Percentiles rank a stretch among this genome's conserved stretches.
phyloP scores from a whole-genome alignment of 2,329 filamentous ascomycete genomes.

The Pseudomassariella vexata region DNA sequence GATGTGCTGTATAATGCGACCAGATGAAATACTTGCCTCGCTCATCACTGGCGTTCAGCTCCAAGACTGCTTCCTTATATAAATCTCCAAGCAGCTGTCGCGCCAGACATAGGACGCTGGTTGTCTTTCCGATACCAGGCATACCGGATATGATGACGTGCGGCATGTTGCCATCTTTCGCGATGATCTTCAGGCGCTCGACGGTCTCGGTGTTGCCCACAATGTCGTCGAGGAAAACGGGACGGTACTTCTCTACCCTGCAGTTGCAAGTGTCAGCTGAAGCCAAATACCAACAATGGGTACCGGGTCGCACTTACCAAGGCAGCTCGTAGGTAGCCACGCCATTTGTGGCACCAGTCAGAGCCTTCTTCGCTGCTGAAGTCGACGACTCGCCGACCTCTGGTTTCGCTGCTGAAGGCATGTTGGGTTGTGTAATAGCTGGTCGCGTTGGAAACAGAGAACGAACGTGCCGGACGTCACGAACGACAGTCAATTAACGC shows the following conservation, averaged over 20 bases:
- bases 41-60: conserved; percentile 95
- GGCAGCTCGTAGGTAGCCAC: conserved; percentile 66
- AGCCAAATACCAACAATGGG: too few species aligned
- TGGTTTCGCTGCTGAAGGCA: conserved; percentile 45
- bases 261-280: too few species aligned
- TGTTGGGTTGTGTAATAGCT: conserved; percentile 22
- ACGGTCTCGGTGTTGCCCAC: conserved; percentile 98
- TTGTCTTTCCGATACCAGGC: conserved; percentile 98
- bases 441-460: background rate
- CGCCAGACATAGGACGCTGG: conserved; percentile 87
- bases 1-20: too few species aligned
- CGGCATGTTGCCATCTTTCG: conserved; percentile 98
- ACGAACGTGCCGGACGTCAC: background rate
- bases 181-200: conserved; percentile 95
- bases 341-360: conserved; percentile 44
- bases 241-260: conserved; percentile 98
- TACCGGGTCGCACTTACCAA: conserved; percentile 55
- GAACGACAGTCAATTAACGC: conserved; percentile 23
- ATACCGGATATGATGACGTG: conserved; percentile 99
- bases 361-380: conserved; percentile 50
- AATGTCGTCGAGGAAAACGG: conserved; percentile 90
- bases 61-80: conserved; percentile 95
- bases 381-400: conserved; percentile 57
- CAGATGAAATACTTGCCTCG: too few species aligned
- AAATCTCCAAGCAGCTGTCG: conserved; percentile 84